Base-by-base conservation (phyloP, 805 yeast genomes). In the Zygotorulaspora chibaensis region DNA sequence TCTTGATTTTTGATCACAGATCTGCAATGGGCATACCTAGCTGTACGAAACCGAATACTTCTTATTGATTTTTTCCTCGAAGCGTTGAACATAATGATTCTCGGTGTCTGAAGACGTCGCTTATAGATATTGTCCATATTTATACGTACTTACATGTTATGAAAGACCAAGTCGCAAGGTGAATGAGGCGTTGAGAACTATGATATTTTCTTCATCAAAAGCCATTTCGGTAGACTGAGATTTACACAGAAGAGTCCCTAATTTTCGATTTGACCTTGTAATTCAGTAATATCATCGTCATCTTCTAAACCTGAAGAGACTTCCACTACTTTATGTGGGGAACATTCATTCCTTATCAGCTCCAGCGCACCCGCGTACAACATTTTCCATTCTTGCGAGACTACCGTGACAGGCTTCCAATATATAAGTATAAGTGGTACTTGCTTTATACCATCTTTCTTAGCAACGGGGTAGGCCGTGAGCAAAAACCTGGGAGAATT, bases 301-400 rank as follows among this genome's bases (percentile, higher is more conserved):
- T 62, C 68, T 41, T 64, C 67, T 26, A 64, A 44, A 5, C 65
- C 67, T 5, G 63, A 57, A 10, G 65, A 49, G 6, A 67, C 66
- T 37, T 68, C 71, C 20, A 67, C 50, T 35, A 67, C 52, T 46
- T 59, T 67, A 26, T 78, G 70, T n/a, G 87, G 88, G 13, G 88
- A 87, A n/a, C 90, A 83, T 54, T 83, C 82, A 40, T 78, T 81
- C 63, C 91, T 75, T 46, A 90, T 75, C 52, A 83, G 67, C 62
- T 90, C 96, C 17, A 87, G 77, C 2, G 96, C 95, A 3, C 93
- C 95, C 0, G 96, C 97, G 57, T 88, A 89, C 40, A 87, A 67
- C 97, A 89, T 90, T 63, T 84, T 81, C 58, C 77, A 72, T 45
- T 84, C 86, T 61, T 84, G 91, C 13, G 86, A 83, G 3, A 65